Base-by-base conservation (phyloP, 2,329 filamentous ascomycete genomes). In the Botrytis tulipae region DNA sequence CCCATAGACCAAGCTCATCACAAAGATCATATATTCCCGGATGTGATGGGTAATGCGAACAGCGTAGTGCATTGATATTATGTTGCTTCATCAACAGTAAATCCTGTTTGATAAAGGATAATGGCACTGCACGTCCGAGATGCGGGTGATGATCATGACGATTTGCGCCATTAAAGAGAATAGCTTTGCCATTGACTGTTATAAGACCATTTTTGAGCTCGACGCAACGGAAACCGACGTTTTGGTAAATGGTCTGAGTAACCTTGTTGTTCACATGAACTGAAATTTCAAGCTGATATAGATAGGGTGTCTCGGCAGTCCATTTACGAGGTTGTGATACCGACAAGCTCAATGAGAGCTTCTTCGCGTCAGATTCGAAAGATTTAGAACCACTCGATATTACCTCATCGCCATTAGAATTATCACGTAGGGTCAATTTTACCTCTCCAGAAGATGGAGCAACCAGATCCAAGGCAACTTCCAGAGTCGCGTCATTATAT, bases 41-140 rank as follows among this genome's bases (percentile, higher is more conserved):
- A 76, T 91, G 86, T n/a, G 88, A 89, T 0, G 90, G 89, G 74
- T 93, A 90, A 78, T 93, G 91, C 1, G 87, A 90, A 70, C 88
- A 90, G 0, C 91, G 88, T 8, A 93, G 84, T 0, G 91, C 89
- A 76, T 93, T 93, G 82, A 93, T 86, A 77, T 93, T 93, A 83
- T 92, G 87, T 10, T 82, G 83, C 81, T 93, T 93, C 90, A 93
- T 93, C 5, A 89, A 82, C 3, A 90, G 78, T 1, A 93, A 83
- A 76, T 93, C 91, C 22, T 84, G 81, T 75, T 86, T 86, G 78
- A 92, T 87, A 73, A 87, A 91, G 0, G 86, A 84, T 22, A 84
- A 80, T 0, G 86, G 86, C 1, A 88, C 85, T 4, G 86, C 83
- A 12, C 87, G 84, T 7, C 87, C 87, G 35, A 83, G 83, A 73